Evolutionary conservation across 2,329 filamentous ascomycete genomes (phyloP), one percentile per base, ranked within the genome.

Genomic region (Chrysoporthe austroafricana): DNA sequence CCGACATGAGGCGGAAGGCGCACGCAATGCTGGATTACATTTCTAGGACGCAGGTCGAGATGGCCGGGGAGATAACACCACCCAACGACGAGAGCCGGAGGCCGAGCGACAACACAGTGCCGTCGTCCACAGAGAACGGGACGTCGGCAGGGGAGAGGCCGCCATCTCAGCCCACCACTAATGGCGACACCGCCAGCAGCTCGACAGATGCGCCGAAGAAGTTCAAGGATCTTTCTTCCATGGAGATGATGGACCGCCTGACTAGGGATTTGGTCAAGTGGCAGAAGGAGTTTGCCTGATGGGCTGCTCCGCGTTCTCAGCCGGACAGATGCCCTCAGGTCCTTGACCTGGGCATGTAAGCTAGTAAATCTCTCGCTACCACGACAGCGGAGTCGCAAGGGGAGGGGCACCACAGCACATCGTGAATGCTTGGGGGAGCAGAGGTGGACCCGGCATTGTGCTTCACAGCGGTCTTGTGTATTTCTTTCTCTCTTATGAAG

Each of bases 171-270:
- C 68, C 66, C 52, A 66, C 48, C 26, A 70, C 69, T 39, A 75
- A 75, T 50, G 77, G 78, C 58, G 73, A 75, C 16, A 68, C 74
- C 18, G 68, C 74, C 18, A 78, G 70, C 48, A 72, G 72, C 18
- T 71, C 72, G 21, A 68, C 71, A 57, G 61, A 67, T 39, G 21
- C 64, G 34, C 44, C 70, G 7, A 85, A 81, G 73, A 86, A 90
- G 1, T 97, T 97, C 77, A 92, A 90, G 72, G 86, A 91, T 9
- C 82, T 97, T 71, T 91, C 83, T 67, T 94, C 91, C 72, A 83
- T 92, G 71, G 92, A 96, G 79, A 96, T 97, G 92, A 96, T 96
- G 92, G 93, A 96, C 77, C 85, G 89, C 73, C 79, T 97, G 76
- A 94, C 91, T 70, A 86, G 91, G 70, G 89, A 94, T 76, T 85